These are phyloP conservation scores for Debaryomyces castellii DNA, from an alignment of 805 yeast species.

Conservation along the genomic window DNA sequence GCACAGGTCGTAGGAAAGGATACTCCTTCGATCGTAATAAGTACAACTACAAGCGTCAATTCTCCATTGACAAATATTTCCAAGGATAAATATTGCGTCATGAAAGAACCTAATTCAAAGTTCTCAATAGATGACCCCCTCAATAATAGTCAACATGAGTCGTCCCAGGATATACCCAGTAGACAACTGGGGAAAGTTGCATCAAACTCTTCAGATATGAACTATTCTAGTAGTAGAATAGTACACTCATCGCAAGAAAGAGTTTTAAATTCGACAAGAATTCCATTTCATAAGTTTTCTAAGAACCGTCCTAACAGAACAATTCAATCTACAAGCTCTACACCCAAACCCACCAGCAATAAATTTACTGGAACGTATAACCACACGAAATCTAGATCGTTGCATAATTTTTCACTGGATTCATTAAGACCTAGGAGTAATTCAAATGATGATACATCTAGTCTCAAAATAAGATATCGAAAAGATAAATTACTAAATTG, in stretches of 20 bases:
- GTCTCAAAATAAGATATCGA: conserved; percentile 13
- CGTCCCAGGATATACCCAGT: neutral
- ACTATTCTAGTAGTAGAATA: neutral
- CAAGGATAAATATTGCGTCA: neutral
- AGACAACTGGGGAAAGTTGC: too few species aligned
- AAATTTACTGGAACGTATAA: neutral
- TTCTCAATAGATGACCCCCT: neutral
- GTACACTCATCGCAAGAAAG: conserved; percentile 20
- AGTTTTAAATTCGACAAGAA: conserved; percentile 21
- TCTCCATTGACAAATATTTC: neutral
- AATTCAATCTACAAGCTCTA: neutral
- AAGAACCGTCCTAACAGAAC: neutral
- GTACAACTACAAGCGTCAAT: neutral
- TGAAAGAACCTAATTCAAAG: neutral
- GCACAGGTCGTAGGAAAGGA: neutral
- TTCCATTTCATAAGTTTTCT: conserved; percentile 14
- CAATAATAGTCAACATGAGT: neutral
- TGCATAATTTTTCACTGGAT: conserved; percentile 3
- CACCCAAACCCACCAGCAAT: neutral
- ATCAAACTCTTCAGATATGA: neutral
- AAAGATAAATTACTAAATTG: conserved; percentile 21
- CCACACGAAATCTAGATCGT: conserved; percentile 22
- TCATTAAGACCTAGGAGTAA: neutral
- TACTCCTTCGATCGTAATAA: neutral
- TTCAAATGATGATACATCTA: conserved; percentile 5